phyloP scores from a whole-genome alignment of 306 rosid species.

The Heteromeles arbutifolia region DNA sequence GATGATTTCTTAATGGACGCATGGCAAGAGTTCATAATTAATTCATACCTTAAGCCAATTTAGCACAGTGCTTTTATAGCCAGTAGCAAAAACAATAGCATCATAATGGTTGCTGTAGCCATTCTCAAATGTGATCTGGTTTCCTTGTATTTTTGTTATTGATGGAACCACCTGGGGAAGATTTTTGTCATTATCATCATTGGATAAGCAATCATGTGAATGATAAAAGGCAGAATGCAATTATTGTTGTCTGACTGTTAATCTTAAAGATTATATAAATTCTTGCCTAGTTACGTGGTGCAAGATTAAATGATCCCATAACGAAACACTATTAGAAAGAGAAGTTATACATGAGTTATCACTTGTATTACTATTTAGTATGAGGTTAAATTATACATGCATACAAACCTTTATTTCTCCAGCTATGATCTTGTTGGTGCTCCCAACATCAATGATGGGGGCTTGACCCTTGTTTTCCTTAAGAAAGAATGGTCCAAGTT shows the following conservation, averaged over 20 bases:
- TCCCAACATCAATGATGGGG: slow-evolving; percentile 65
- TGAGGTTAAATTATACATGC: background rate
- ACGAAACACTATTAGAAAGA: no score
- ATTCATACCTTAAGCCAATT: slow-evolving; percentile 58
- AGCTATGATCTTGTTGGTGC: slow-evolving; percentile 21
- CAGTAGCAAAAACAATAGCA: slow-evolving; percentile 63
- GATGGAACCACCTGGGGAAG: slow-evolving; percentile 39
- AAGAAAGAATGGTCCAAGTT: slow-evolving; percentile 42
- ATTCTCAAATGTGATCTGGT: slow-evolving; percentile 30
- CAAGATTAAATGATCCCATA: no score
- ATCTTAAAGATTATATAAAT: background rate
- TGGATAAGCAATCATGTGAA: background rate
- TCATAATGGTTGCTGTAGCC: slow-evolving; percentile 32
- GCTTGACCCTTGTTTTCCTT: slow-evolving; percentile 39
- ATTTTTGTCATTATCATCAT: background rate
- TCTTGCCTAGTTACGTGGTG: background rate
- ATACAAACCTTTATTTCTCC: slow-evolving; percentile 42
- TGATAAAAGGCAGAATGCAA: background rate
- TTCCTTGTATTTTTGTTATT: slow-evolving; percentile 19
- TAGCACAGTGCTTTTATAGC: slow-evolving; percentile 45
- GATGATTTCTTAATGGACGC: no score
- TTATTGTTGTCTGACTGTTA: background rate
- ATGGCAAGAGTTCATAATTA: no score
- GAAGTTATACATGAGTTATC: background rate
- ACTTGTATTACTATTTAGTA: background rate